Percentiles rank a stretch among this genome's conserved stretches.
Evolutionary conservation across 768 basidiomycete genomes (phyloP).

Genomic region (Tubosaeta sp.): DNA sequence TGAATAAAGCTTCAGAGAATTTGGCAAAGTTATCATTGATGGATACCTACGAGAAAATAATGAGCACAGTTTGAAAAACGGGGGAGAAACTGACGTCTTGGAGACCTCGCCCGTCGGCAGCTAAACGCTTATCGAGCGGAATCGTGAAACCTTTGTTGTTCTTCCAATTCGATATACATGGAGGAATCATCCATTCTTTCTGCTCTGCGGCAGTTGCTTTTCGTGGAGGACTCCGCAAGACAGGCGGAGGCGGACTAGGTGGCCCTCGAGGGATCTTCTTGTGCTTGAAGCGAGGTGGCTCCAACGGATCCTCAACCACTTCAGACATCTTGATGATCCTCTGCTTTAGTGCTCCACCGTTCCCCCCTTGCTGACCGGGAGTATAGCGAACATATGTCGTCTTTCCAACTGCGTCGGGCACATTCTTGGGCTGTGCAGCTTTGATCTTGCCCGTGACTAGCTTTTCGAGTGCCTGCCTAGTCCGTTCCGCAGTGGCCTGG

Average conservation of each 20-base stretch:
- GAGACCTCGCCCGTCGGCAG: conserved; percentile 95
- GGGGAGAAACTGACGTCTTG: conserved; percentile 73
- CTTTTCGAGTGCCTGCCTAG: conserved; percentile 87
- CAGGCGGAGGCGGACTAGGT: conserved; percentile 93
- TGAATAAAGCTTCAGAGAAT: conserved; percentile 92
- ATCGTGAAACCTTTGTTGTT: conserved; percentile 99
- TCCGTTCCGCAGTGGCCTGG: conserved; percentile 85
- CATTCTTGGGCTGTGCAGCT: conserved; percentile 95
- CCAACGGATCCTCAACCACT: conserved; percentile 95
- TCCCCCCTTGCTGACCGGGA: conserved; percentile 73
- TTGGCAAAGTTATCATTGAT: conserved; percentile 99
- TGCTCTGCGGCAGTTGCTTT: conserved; percentile 96
- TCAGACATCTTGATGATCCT: conserved; percentile 99
- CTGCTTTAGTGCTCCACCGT: conserved; percentile 66
- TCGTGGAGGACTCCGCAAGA: conserved; percentile 90
- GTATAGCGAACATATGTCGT: conserved; percentile 95
- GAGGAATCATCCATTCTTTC: conserved; percentile 99
- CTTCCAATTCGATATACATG: conserved; percentile 99
- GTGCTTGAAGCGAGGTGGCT: conserved; percentile 96
- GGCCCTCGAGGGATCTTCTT: conserved; percentile 98
- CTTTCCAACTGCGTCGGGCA: conserved; percentile 79
- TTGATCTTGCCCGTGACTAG: conserved; percentile 96
- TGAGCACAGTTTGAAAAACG: background rate
- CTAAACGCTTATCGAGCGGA: conserved; percentile 94
- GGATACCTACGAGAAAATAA: conserved; percentile 59